Conservation (phyloP, 768 basidiomycete species). For the Pholiota molesta region DNA sequence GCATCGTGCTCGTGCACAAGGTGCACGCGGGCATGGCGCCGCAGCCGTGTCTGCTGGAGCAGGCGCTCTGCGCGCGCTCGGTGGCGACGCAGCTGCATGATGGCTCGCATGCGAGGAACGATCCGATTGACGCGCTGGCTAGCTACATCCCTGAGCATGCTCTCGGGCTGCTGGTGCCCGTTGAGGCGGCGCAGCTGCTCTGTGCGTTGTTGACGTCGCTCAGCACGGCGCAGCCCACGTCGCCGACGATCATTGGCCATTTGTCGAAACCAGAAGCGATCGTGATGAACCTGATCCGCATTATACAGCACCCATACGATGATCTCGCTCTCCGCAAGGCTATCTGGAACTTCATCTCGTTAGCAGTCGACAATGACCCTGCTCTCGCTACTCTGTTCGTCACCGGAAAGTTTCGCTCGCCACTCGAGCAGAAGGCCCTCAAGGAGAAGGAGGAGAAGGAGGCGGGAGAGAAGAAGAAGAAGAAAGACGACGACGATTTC, state of each 20-base stretch:
- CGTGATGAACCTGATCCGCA: slow-evolving; percentile 66
- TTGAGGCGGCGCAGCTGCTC: slow-evolving; percentile 70
- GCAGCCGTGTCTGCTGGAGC: slow-evolving; percentile 74
- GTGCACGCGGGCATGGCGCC: slow-evolving; percentile 43
- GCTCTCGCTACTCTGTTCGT: slow-evolving; percentile 82
- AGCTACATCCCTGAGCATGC: slow-evolving; percentile 67
- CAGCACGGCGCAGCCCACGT: slow-evolving; percentile 58
- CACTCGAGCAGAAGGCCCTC: slow-evolving; percentile 40
- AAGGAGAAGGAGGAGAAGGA: slow-evolving; percentile 41
- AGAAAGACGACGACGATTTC: slow-evolving; percentile 30
- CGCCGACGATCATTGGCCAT: slow-evolving; percentile 78
- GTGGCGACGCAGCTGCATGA: slow-evolving; percentile 51
- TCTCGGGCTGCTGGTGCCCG: slow-evolving; percentile 59
- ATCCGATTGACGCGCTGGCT: slow-evolving; percentile 78
- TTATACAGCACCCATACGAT: slow-evolving; percentile 80
- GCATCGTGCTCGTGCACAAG: slow-evolving; percentile 68
- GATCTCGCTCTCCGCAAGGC: slow-evolving; percentile 71
- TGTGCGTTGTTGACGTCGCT: slow-evolving; percentile 69
- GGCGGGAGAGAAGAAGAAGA: slow-evolving; percentile 37
- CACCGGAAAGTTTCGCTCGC: slow-evolving; percentile 66
- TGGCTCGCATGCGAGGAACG: slow-evolving; percentile 49
- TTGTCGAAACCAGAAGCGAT: slow-evolving; percentile 77
- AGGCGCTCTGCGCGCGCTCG: slow-evolving; percentile 68
- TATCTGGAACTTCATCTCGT: slow-evolving; percentile 83
- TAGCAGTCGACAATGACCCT: slow-evolving; percentile 85